phyloP scores from a whole-genome alignment of 1,284 basidiomycete species.

The Ceratobasidium sp. region DNA sequence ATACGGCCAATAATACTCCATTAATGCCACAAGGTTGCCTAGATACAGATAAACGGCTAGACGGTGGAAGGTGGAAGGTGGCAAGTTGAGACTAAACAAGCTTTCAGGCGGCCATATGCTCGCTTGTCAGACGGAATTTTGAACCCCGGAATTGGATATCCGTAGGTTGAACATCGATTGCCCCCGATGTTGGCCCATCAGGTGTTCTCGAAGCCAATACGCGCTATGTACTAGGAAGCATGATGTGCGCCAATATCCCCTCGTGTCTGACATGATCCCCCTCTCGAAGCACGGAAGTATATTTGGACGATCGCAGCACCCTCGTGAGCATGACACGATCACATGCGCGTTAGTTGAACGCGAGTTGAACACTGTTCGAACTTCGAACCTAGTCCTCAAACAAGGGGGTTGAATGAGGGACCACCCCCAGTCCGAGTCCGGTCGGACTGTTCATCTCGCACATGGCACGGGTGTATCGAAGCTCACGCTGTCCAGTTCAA shows the following conservation, averaged over 20 bases:
- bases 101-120: not conserved
- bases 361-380: no score
- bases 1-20: not conserved
- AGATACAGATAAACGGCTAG: not conserved
- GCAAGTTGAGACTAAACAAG: no score
- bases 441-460: constrained; percentile 3
- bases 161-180: not conserved
- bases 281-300: not conserved
- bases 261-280: not conserved
- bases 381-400: constrained; percentile 21
- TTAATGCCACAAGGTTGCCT: not conserved
- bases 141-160: not conserved
- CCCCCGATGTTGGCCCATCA: no score
- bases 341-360: constrained; percentile 21
- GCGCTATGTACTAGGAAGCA: no score
- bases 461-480: not conserved
- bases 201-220: no score
- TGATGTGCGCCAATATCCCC: not conserved
- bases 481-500: constrained; percentile 6
- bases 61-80: no score
- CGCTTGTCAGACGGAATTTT: not conserved
- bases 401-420: constrained; percentile 20
- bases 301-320: not conserved
- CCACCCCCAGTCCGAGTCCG: not conserved
- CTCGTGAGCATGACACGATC: constrained; percentile 11